Percentiles rank a stretch among this genome's conserved stretches.
These are phyloP conservation scores for Exsudoporus frostii DNA, from an alignment of 768 basidiomycete genomes.

Conservation along the genomic window DNA sequence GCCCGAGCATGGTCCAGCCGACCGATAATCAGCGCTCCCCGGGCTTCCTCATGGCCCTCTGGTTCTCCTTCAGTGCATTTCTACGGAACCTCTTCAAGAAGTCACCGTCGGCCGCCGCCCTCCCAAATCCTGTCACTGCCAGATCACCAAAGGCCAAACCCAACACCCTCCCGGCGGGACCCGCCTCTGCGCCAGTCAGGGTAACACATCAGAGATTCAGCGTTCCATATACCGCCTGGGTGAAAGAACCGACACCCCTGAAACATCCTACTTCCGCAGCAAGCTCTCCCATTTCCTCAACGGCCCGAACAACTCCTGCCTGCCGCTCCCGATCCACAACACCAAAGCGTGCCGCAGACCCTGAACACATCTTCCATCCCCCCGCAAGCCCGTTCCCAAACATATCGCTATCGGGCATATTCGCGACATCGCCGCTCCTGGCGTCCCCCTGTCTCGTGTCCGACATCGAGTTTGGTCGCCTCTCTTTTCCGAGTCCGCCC, in stretches of 20 bases:
- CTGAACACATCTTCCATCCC: constrained; percentile 12
- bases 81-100: constrained; percentile 8
- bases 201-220: not conserved
- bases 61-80: constrained; percentile 13
- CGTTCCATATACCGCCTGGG: not conserved
- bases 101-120: constrained; percentile 5
- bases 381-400: constrained; percentile 14
- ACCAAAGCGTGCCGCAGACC: not conserved
- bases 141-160: not conserved
- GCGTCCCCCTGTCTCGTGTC: not conserved
- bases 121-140: constrained; percentile 20
- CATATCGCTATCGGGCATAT: constrained; percentile 20
- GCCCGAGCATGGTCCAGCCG: not conserved
- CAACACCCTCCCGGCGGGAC: not conserved
- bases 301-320: not conserved
- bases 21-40: not conserved
- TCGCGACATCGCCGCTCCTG: constrained; percentile 4
- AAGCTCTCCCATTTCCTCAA: constrained; percentile 3
- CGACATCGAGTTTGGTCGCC: not conserved
- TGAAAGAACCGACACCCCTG: constrained; percentile 6
- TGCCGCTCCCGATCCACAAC: constrained; percentile 4
- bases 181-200: constrained; percentile 1
- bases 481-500: not conserved
- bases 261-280: constrained; percentile 8
- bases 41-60: constrained; percentile 16